Evolutionary conservation across 2,329 filamentous ascomycete genomes (phyloP).

Genomic region (Teratosphaeria epicoccoides): DNA sequence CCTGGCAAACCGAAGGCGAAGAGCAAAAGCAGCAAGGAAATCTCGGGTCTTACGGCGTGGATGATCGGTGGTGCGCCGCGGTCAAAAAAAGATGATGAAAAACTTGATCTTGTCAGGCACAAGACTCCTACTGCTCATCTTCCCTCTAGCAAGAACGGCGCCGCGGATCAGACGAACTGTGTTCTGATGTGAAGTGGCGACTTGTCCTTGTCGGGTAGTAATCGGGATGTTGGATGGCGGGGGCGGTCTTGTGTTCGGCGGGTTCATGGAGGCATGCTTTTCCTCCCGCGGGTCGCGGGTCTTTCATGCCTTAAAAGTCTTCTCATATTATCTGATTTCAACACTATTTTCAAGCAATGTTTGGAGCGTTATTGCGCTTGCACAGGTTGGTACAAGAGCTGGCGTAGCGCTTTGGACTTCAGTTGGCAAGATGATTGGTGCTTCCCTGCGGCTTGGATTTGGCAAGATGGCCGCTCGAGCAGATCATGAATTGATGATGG

Average conservation of each 20-base stretch:
- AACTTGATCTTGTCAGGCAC: constrained; percentile 8
- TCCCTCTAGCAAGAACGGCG: constrained; percentile 1
- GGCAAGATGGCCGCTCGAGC: not conserved
- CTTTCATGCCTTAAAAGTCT: constrained; percentile 17
- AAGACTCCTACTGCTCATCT: constrained; percentile 1
- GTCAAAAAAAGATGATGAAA: constrained; percentile 15
- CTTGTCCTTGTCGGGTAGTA: constrained; percentile 3
- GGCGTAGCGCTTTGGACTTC: not conserved
- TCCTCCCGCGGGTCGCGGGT: constrained; percentile 18
- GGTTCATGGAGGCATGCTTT: constrained; percentile 19
- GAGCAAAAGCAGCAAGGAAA: constrained; percentile 15
- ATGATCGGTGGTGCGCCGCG: constrained; percentile 16
- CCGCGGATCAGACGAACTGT: constrained; percentile 2
- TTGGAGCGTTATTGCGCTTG: not conserved
- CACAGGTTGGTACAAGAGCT: not conserved
- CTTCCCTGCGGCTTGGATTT: not conserved
- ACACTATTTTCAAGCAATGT: not conserved
- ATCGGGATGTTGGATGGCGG: not conserved
- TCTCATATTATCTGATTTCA: not conserved
- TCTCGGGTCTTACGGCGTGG: constrained; percentile 19
- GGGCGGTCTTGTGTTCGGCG: constrained; percentile 8
- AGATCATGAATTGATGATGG: not conserved
- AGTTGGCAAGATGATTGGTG: not conserved
- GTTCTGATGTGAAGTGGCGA: constrained; percentile 4
- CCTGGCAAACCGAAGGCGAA: constrained; percentile 10